Conservation (phyloP, 257 asterid genomes). For the Salvia rosmarinus region DNA sequence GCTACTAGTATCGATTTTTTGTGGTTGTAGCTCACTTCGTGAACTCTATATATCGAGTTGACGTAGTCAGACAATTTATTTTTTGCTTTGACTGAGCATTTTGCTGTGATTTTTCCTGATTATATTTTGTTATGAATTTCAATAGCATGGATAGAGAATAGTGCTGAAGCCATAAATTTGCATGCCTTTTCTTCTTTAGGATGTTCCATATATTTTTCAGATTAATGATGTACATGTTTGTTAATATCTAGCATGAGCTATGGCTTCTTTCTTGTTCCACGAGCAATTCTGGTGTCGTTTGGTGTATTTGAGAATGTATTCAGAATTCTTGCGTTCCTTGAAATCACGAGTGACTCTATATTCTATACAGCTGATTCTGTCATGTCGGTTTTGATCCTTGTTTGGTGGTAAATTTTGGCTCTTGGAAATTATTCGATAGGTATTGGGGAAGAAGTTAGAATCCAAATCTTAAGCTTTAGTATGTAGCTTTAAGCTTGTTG, state of each 20-base stretch:
- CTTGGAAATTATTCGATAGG: not conserved
- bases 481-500: not conserved
- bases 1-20: conserved; percentile 7
- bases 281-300: not conserved
- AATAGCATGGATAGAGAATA: conserved; percentile 6
- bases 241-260: not conserved
- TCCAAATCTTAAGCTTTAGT: not conserved
- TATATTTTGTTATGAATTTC: conserved; percentile 1
- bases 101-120: not conserved
- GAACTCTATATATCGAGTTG: not conserved
- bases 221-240: not conserved
- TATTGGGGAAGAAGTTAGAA: not conserved
- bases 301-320: conserved; percentile 3
- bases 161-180: conserved; percentile 5
- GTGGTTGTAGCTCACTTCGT: conserved; percentile 3
- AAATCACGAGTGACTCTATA: not conserved
- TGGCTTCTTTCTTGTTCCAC: not conserved
- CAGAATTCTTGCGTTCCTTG: not conserved
- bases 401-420: conserved; percentile 12
- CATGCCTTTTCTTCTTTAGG: not conserved
- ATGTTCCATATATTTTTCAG: not conserved
- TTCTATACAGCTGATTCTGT: not conserved
- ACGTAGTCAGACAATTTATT: not conserved
- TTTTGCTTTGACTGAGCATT: conserved; percentile 9
- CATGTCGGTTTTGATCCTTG: not conserved